Conservation (phyloP, 805 yeast genomes). For the Wickerhamomyces bisporus region DNA sequence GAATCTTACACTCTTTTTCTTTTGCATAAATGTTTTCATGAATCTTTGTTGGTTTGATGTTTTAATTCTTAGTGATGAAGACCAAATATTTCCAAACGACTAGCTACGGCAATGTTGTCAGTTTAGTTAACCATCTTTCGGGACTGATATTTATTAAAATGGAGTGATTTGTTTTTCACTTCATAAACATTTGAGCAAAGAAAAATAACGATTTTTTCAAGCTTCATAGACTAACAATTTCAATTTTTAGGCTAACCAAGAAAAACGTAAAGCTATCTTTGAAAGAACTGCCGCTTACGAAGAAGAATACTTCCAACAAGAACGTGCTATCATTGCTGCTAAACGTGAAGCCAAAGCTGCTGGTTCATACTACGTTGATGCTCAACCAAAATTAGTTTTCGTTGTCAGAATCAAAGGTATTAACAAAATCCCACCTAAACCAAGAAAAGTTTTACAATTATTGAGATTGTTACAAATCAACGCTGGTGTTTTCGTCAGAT, state of each 20-base stretch:
- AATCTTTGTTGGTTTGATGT: background rate
- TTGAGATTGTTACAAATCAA: slow-evolving; percentile 90
- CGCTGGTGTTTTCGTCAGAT: slow-evolving; percentile 91
- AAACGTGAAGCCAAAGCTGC: slow-evolving; percentile 92
- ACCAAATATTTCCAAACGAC: slow-evolving; percentile 46
- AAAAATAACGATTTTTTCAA: too few species aligned
- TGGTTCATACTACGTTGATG: slow-evolving; percentile 92
- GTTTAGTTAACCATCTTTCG: slow-evolving; percentile 75
- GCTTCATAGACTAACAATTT: slow-evolving; percentile 12
- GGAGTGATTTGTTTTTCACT: background rate
- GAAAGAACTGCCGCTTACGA: slow-evolving; percentile 97
- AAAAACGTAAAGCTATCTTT: slow-evolving; percentile 66
- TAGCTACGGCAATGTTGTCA: slow-evolving; percentile 69
- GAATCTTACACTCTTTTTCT: background rate
- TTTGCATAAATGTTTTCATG: background rate
- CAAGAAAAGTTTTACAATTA: slow-evolving; percentile 96
- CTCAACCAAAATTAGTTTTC: slow-evolving; percentile 91
- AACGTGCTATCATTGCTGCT: slow-evolving; percentile 80
- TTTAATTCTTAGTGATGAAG: slow-evolving; percentile 38
- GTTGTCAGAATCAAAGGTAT: slow-evolving; percentile 99
- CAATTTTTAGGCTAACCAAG: slow-evolving; percentile 42
- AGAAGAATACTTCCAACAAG: slow-evolving; percentile 89
- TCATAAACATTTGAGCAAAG: background rate
- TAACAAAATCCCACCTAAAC: slow-evolving; percentile 97
- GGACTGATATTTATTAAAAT: slow-evolving; percentile 42